Evolutionary conservation across 495 filamentous ascomycete species (phyloP).

Genomic region (Hypomontagnella monticulosa): DNA sequence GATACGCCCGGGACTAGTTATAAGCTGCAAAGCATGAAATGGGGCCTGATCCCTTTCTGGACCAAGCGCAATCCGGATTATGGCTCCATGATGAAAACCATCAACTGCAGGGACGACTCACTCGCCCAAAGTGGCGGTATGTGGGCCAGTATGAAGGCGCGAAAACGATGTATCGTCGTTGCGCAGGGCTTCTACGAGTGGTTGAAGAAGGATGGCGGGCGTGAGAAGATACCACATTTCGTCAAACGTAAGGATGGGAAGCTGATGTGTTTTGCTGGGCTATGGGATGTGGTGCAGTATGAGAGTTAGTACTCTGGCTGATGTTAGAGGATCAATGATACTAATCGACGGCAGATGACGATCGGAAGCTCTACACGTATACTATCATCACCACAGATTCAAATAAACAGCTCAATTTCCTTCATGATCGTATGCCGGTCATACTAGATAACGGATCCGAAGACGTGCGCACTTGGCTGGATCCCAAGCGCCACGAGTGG

Average conservation of each 20-base stretch:
- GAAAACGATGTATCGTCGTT: constrained; percentile 85
- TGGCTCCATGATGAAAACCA: constrained; percentile 79
- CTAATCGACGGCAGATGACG: constrained; percentile 48
- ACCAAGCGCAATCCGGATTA: constrained; percentile 84
- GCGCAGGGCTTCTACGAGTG: constrained; percentile 97
- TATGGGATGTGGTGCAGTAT: constrained; percentile 90
- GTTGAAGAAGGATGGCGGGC: constrained; percentile 81
- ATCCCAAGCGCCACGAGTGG: constrained; percentile 77
- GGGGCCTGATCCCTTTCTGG: constrained; percentile 87
- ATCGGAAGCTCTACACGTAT: constrained; percentile 82
- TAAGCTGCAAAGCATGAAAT: constrained; percentile 78
- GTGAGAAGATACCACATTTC: constrained; percentile 84
- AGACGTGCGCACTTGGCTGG: constrained; percentile 79
- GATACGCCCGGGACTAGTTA: constrained; percentile 58
- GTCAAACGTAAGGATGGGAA: constrained; percentile 81
- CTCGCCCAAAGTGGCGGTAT: constrained; percentile 78
- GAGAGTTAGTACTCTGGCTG: constrained; percentile 62
- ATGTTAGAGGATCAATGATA: neutral
- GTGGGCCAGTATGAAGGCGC: constrained; percentile 91
- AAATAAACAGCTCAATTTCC: constrained; percentile 78
- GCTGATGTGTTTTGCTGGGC: constrained; percentile 87
- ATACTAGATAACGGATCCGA: constrained; percentile 82
- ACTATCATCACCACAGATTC: constrained; percentile 91
- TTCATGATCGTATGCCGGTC: constrained; percentile 96
- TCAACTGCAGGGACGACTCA: constrained; percentile 95